Percentiles rank a stretch among this genome's conserved stretches.
These are phyloP conservation scores for Hemerocallis citrina DNA, from an alignment of 106 monocot species.

Conservation along the genomic window DNA sequence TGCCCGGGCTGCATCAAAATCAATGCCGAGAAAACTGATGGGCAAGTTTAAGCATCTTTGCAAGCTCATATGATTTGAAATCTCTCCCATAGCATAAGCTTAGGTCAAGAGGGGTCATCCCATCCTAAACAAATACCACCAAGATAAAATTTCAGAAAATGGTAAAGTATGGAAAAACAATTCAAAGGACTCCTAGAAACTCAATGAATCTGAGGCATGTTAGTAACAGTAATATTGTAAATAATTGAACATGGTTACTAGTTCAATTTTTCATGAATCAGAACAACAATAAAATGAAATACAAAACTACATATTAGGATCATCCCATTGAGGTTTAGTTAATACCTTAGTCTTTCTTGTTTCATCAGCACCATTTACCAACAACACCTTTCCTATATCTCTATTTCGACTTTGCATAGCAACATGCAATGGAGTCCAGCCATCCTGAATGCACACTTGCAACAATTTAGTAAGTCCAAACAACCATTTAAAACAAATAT, in stretches of 20 bases:
- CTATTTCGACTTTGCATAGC: conserved; percentile 83
- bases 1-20: too few relatives aligned
- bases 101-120: conserved; percentile 78
- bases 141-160: too few relatives aligned
- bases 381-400: conserved; percentile 79
- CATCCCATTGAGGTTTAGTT: not conserved
- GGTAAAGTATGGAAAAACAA: too few relatives aligned
- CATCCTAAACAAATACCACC: too few relatives aligned
- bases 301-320: not conserved
- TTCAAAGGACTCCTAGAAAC: not conserved
- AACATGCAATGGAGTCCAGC: conserved; percentile 92
- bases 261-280: too few relatives aligned
- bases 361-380: conserved; percentile 84
- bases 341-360: conserved; percentile 82
- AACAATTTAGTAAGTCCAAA: conserved; percentile 3
- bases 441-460: conserved; percentile 45
- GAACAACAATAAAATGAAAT: not conserved
- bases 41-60: too few relatives aligned
- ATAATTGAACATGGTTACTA: not conserved
- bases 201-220: not conserved
- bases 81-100: conserved; percentile 87
- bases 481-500: conserved; percentile 1
- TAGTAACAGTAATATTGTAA: not conserved
- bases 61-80: conserved; percentile 96
- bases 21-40: too few relatives aligned